Conservation (phyloP, 768 basidiomycete genomes). For the Pulveroboletus frians region DNA sequence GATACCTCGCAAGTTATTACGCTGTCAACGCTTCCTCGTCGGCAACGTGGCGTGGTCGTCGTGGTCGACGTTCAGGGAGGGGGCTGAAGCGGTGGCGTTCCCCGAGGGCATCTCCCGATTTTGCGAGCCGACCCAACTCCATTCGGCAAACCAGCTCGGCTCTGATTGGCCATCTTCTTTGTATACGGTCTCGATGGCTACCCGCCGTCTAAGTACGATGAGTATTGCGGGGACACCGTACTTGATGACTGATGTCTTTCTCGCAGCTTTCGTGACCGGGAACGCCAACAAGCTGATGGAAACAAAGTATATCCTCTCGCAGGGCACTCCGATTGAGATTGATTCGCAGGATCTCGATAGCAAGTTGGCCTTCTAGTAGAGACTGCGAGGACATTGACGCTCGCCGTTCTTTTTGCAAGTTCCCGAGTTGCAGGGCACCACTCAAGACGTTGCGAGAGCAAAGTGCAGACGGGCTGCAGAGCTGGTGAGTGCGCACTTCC, state of each 20-base stretch:
- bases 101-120: neutral
- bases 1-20: constrained; percentile 1
- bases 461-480: constrained; percentile 87
- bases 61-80: constrained; percentile 14
- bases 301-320: constrained; percentile 75
- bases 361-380: constrained; percentile 34
- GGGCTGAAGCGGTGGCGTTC: constrained; percentile 3
- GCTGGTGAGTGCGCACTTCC: constrained; percentile 42
- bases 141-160: neutral
- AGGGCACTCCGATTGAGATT: constrained; percentile 64
- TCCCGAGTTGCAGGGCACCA: constrained; percentile 91
- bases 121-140: neutral
- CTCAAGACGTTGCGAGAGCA: constrained; percentile 80
- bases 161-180: neutral
- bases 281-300: constrained; percentile 91
- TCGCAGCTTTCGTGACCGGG: constrained; percentile 86
- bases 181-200: constrained; percentile 15
- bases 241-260: constrained; percentile 9
- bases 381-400: neutral
- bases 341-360: constrained; percentile 77
- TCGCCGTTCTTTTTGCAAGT: constrained; percentile 42
- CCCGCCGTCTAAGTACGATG: constrained; percentile 22
- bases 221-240: neutral
- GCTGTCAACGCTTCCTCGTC: constrained; percentile 3
- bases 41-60: constrained; percentile 7